Base-by-base conservation (phyloP, 257 asterid genomes). In the Solanum gandarillasii region DNA sequence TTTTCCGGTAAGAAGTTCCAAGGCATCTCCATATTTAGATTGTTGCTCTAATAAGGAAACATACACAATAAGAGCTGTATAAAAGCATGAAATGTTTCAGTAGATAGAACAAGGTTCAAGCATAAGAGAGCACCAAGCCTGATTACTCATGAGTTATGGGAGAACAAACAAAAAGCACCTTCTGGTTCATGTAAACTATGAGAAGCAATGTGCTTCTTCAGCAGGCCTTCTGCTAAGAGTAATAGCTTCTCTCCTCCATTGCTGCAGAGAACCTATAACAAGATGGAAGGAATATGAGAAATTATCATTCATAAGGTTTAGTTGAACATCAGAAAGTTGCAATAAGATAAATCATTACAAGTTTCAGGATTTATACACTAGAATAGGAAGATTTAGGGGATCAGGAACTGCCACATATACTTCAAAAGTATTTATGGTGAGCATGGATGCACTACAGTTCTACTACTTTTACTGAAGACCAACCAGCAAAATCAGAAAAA, bases 171-270 rank as follows among this genome's bases (percentile, higher is more conserved):
- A 73, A 86, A 25, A 60, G 71, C 76, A 95, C 99, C 99, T 96
- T 96, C 99, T 32, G 98, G 98, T 89, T 97, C 99, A 83, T 94
- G 99, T 92, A 97, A 92, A 88, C 98, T 92, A 89, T 95, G 98
- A 79, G 99, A 90, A 83, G 95, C 93, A 90, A 95, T 94, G 89
- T 97, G 99, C 94, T 95, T 97, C 96, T 95, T 97, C 90, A 97
- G 97, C 90, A 96, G 89, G 81, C 97, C 99, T 93, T 97, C 99
- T 90, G 99, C 99, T 85, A 97, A 91, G 84, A 76, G 94, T 86
- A 95, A 92, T 82, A 96, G 94, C 91, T 96, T 96, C 85, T 91
- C 94, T 82, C 93, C 98, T 82, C 98, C 98, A 89, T 92, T 93
- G 89, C 98, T 96, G 68, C 97, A 96, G 87, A 90, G 93, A 89